Evolutionary conservation across 306 rosid species (phyloP).

Genomic region (Quercus rubra): DNA sequence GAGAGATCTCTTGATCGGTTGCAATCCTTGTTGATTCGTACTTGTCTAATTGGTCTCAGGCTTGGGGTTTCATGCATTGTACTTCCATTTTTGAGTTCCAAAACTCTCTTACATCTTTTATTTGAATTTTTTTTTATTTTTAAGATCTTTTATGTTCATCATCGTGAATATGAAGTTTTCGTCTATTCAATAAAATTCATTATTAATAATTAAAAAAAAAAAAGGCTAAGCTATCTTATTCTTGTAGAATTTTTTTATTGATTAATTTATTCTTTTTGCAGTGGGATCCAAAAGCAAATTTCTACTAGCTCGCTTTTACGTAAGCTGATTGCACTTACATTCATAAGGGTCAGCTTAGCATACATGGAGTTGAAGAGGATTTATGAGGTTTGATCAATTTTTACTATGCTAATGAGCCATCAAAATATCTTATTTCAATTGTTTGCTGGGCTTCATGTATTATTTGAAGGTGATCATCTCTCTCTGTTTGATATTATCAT

Average conservation of each 20-base stretch:
- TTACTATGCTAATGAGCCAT: neutral
- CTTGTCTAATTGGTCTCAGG: too few relatives aligned
- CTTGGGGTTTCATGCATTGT: too few relatives aligned
- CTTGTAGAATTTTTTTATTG: neutral
- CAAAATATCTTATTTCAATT: neutral
- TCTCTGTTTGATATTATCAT: neutral
- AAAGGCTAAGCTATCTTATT: neutral
- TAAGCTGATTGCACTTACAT: constrained; percentile 76
- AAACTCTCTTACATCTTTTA: too few relatives aligned
- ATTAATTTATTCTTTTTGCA: constrained; percentile 28
- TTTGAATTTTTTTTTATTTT: too few relatives aligned
- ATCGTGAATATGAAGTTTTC: too few relatives aligned
- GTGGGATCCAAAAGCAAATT: constrained; percentile 90
- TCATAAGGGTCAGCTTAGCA: constrained; percentile 65
- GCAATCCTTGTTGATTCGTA: too few relatives aligned
- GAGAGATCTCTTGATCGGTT: too few relatives aligned
- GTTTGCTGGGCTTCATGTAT: neutral
- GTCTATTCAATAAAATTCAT: too few relatives aligned
- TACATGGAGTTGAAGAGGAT: constrained; percentile 88
- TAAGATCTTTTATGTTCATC: too few relatives aligned
- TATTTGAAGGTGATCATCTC: neutral
- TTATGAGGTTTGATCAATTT: constrained; percentile 65
- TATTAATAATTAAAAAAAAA: too few relatives aligned
- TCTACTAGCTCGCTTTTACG: constrained; percentile 57
- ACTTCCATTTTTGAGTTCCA: too few relatives aligned